These are phyloP conservation scores for Schizothecium vesticola DNA, from an alignment of 495 filamentous ascomycete species.

Conservation along the genomic window DNA sequence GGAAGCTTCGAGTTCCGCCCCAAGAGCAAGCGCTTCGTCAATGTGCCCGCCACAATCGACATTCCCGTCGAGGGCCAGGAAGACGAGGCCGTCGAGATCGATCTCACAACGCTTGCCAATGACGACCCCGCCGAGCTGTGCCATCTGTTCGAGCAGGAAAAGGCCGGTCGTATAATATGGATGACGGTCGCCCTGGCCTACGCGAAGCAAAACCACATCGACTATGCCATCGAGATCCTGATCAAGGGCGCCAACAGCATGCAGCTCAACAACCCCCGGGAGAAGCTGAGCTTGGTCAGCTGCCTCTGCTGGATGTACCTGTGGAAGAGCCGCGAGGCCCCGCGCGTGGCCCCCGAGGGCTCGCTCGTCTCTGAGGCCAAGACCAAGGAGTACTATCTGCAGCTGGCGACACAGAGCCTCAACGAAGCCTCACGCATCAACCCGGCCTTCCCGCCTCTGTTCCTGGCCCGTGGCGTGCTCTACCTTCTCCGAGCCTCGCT, in stretches of 20 bases:
- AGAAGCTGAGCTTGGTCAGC: constrained; percentile 77
- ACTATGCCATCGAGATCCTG: constrained; percentile 91
- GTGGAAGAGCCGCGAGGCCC: constrained; percentile 84
- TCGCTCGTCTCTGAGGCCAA: constrained; percentile 59
- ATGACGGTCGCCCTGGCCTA: constrained; percentile 96
- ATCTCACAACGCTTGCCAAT: constrained; percentile 75
- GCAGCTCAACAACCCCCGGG: constrained; percentile 63
- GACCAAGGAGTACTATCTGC: constrained; percentile 89
- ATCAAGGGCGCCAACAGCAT: constrained; percentile 74
- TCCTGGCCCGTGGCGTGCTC: constrained; percentile 85
- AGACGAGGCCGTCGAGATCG: constrained; percentile 86
- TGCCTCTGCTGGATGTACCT: constrained; percentile 90
- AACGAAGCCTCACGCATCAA: constrained; percentile 95
- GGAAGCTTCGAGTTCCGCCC: constrained; percentile 19
- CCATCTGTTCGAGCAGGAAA: constrained; percentile 86
- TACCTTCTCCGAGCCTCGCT: constrained; percentile 83
- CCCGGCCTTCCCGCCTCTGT: constrained; percentile 80
- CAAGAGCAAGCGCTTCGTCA: constrained; percentile 63
- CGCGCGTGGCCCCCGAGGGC: constrained; percentile 64
- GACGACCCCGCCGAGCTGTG: constrained; percentile 96
- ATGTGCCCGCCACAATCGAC: constrained; percentile 84
- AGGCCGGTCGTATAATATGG: constrained; percentile 83
- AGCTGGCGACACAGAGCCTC: constrained; percentile 79
- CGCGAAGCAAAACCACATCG: constrained; percentile 86
- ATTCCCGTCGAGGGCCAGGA: constrained; percentile 79